phyloP scores from a whole-genome alignment of 352 stramenopile genomes.

The Phytophthora fragariae region DNA sequence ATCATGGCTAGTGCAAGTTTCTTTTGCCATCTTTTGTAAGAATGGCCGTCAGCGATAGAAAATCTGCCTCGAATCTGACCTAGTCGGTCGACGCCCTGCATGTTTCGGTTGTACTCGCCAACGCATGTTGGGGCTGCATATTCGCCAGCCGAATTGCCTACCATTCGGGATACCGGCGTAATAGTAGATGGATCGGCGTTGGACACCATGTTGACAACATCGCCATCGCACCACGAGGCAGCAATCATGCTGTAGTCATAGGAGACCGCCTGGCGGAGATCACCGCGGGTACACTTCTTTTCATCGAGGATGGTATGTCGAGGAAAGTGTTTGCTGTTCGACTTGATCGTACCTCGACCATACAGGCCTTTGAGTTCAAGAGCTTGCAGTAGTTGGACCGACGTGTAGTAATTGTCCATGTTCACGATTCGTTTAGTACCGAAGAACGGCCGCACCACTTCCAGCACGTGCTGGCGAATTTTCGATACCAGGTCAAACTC shows the following conservation, averaged over 20 bases:
- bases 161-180: neutral
- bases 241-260: neutral
- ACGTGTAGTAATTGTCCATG: neutral
- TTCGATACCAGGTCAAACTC: neutral
- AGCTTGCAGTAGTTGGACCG: neutral
- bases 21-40: neutral
- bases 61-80: neutral
- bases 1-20: neutral
- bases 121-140: neutral
- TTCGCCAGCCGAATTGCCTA: neutral
- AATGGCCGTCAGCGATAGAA: neutral
- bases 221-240: neutral
- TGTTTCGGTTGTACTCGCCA: neutral
- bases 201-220: neutral
- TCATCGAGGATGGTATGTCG: neutral
- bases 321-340: neutral
- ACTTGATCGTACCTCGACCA: neutral
- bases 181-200: neutral
- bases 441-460: neutral
- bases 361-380: neutral
- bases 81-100: neutral
- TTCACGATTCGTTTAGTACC: neutral
- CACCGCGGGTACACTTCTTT: neutral
- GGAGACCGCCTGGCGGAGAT: neutral
- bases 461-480: neutral